These are phyloP conservation scores for Micractinium sp. DNA, from an alignment of 139 green algal genomes.

Conservation along the genomic window DNA sequence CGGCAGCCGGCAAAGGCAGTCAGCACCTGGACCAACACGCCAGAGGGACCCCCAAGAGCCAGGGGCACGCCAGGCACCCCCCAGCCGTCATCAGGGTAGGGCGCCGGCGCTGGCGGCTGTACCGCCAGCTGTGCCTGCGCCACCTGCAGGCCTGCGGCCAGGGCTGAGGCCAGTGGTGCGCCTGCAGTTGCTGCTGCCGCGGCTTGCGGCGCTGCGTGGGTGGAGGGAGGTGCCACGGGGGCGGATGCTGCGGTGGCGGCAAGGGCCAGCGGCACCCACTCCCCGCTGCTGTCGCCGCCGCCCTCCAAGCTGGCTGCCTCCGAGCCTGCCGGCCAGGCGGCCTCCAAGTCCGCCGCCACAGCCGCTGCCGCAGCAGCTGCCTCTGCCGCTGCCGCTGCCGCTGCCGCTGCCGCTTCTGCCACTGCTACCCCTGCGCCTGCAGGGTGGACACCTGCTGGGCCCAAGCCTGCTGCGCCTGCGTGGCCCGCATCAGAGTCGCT, in stretches of 20 bases:
- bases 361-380: not conserved
- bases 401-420: not conserved
- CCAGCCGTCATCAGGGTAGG: too few species aligned
- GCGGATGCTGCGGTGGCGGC: not conserved
- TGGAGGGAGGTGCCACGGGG: not conserved
- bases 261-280: too few species aligned
- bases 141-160: not conserved
- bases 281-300: not conserved
- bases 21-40: too few species aligned
- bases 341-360: too few species aligned
- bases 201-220: too few species aligned
- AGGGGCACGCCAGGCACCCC: too few species aligned
- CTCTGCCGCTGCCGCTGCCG: not conserved
- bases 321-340: too few species aligned
- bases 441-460: not conserved
- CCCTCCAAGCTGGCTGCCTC: not conserved
- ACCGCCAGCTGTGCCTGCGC: not conserved
- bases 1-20: too few species aligned
- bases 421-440: not conserved
- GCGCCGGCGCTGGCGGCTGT: not conserved
- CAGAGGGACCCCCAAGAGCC: too few species aligned
- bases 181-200: too few species aligned
- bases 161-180: not conserved
- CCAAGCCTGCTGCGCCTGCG: too few species aligned
- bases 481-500: too few species aligned